Evolutionary conservation across 2,329 filamentous ascomycete species (phyloP), one percentile per base, ranked within the genome.

Genomic region (Emericellopsis atlantica): DNA sequence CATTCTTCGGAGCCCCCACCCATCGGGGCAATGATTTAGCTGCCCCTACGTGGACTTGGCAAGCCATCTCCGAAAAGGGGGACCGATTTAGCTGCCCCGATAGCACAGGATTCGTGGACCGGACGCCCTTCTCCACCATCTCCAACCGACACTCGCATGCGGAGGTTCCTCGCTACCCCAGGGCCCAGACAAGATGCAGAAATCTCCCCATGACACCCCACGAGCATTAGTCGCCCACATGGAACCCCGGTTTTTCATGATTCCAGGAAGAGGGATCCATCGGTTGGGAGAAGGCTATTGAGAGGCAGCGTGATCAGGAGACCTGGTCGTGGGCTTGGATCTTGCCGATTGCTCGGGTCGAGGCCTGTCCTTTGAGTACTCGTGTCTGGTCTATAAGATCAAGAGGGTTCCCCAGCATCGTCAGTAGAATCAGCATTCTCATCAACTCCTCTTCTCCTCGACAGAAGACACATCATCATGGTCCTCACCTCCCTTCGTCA

Each of bases 1-100:
- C 18, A 21, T 21, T 21, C 18, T 21, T 21, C 18, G 18, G 5
- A 21, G 18, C 4, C 18, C 18, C 16, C 22, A 12, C 9, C 22
- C 14, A 4, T 41, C 39, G 39, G 40, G 40, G 40, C 35, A 38
- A 23, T 5, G 22, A n/a, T 42, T 33, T 39, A 42, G 36, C 21
- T 42, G n/a, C 40, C 40, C 40, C 40, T 24, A 42, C 24, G 15
- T 16, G 8, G 11, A 18, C 22, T 23, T 37, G 36, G 22, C 31
- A 32, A 15, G 31, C 15, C 31, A 12, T 15, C 31, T 32, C 31
- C 15, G 22, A 36, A 16, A 12, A 26, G 48, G 47, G 47, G 46
- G 32, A 40, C 32, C 0, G 1, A 24, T 47, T 49, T 51, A 50
- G 49, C 40, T 54, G 35, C 52, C 51, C 51, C 43, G 51, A 52